These are phyloP conservation scores for Fagopyrum esculentum DNA, from an alignment of 148 eudicot genomes.

Conservation along the genomic window DNA sequence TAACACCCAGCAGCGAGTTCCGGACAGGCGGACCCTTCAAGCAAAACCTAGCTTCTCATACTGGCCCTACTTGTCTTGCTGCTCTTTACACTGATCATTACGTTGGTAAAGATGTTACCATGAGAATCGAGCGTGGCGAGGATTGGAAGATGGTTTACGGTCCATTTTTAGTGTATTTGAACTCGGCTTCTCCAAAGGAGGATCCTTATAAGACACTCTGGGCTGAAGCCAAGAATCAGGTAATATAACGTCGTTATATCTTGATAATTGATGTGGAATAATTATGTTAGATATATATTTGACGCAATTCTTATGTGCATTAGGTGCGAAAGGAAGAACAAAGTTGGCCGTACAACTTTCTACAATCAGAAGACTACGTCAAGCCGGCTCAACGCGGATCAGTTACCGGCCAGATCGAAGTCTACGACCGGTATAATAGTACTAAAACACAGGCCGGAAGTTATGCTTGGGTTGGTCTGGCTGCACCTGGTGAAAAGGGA, in stretches of 20 bases:
- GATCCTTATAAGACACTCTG: slow-evolving; percentile 33
- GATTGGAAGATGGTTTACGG: slow-evolving; percentile 69
- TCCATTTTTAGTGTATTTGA: slow-evolving; percentile 56
- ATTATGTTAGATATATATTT: background rate
- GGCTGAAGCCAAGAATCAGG: slow-evolving; percentile 57
- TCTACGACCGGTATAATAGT: slow-evolving; percentile 33
- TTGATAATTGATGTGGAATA: too few species aligned
- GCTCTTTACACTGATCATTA: slow-evolving; percentile 53
- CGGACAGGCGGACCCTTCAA: slow-evolving; percentile 56
- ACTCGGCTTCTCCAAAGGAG: slow-evolving; percentile 26
- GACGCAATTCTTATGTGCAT: background rate
- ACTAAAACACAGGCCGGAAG: background rate
- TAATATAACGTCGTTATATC: slow-evolving; percentile 11
- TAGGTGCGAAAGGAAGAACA: slow-evolving; percentile 44
- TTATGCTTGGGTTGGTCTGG: slow-evolving; percentile 11
- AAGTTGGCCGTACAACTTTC: slow-evolving; percentile 69
- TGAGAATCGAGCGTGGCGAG: slow-evolving; percentile 35
- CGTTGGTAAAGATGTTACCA: slow-evolving; percentile 27
- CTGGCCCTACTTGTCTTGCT: slow-evolving; percentile 45
- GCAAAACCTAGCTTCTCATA: slow-evolving; percentile 65
- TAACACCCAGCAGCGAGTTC: slow-evolving; percentile 52
- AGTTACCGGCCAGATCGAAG: slow-evolving; percentile 32
- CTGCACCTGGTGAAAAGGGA: slow-evolving; percentile 9
- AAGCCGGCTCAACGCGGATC: slow-evolving; percentile 27
- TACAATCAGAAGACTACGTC: slow-evolving; percentile 32